These are phyloP conservation scores for Dendrocalamus latiflorus DNA, from an alignment of 202 grass and related monocot species.

Conservation along the genomic window DNA sequence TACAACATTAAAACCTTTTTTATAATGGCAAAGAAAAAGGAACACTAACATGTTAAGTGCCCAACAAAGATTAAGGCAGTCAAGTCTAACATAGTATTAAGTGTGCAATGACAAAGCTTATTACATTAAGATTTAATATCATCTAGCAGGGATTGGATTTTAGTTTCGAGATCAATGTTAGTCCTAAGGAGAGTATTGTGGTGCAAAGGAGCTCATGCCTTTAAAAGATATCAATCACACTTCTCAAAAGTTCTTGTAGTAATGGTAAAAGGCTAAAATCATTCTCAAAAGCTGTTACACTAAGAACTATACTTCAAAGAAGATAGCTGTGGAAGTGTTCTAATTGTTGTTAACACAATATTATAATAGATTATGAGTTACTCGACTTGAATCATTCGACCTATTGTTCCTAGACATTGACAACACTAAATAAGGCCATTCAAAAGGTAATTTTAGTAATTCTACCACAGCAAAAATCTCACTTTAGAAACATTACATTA, in stretches of 20 bases:
- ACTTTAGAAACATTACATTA: background rate
- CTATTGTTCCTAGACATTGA: background rate
- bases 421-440: background rate
- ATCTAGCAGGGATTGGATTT: background rate
- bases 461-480: background rate
- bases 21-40: background rate
- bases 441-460: background rate
- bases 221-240: background rate
- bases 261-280: background rate
- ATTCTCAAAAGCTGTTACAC: background rate
- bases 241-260: background rate
- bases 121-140: background rate
- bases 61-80: background rate
- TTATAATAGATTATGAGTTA: background rate
- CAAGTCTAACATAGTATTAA: background rate
- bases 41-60: background rate
- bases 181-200: background rate
- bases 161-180: conserved; percentile 2
- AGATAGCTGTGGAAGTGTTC: background rate
- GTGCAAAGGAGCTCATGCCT: background rate
- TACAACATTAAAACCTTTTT: background rate
- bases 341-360: background rate
- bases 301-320: background rate
- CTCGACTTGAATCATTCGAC: background rate
- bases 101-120: background rate